Evolutionary conservation across 2,329 filamentous ascomycete genomes (phyloP).

Genomic region (Colletotrichum tropicicola): DNA sequence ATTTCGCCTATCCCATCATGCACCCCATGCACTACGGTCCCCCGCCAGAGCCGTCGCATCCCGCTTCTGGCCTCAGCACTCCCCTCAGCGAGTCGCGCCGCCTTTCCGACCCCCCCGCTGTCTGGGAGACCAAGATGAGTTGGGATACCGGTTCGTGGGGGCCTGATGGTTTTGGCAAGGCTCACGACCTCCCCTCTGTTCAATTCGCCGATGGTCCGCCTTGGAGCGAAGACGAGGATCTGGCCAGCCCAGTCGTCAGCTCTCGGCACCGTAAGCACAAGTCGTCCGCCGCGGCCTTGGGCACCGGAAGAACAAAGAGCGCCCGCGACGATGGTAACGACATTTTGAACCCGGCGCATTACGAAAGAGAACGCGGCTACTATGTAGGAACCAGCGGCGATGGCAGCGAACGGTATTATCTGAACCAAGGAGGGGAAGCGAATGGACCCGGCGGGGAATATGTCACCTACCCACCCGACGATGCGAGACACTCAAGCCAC

Average conservation of each 20-base stretch:
- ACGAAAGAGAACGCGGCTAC: constrained; percentile 70
- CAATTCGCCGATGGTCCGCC: constrained; percentile 89
- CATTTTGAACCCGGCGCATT: constrained; percentile 58
- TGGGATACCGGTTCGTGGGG: constrained; percentile 63
- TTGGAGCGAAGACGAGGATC: constrained; percentile 94
- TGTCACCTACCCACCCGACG: constrained; percentile 78
- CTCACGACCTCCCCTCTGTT: constrained; percentile 77
- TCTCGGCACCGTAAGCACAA: constrained; percentile 89
- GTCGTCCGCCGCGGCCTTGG: constrained; percentile 64
- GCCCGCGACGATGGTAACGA: constrained; percentile 44
- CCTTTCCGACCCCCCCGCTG: constrained; percentile 82
- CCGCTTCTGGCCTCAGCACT: constrained; percentile 83
- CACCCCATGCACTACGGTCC: constrained; percentile 95
- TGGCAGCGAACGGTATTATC: constrained; percentile 79
- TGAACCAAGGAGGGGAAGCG: constrained; percentile 73
- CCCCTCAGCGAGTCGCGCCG: constrained; percentile 82
- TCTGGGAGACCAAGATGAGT: constrained; percentile 75
- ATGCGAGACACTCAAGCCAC: constrained; percentile 65
- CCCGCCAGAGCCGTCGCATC: constrained; percentile 75
- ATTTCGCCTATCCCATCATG: constrained; percentile 88
- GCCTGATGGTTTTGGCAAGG: constrained; percentile 64
- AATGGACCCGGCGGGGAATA: constrained; percentile 83
- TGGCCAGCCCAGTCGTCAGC: constrained; percentile 89
- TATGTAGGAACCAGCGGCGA: constrained; percentile 74
- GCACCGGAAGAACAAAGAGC: constrained; percentile 56